Base-by-base conservation (phyloP, 2,329 filamentous ascomycete species). In the Trichoderma sp. region DNA sequence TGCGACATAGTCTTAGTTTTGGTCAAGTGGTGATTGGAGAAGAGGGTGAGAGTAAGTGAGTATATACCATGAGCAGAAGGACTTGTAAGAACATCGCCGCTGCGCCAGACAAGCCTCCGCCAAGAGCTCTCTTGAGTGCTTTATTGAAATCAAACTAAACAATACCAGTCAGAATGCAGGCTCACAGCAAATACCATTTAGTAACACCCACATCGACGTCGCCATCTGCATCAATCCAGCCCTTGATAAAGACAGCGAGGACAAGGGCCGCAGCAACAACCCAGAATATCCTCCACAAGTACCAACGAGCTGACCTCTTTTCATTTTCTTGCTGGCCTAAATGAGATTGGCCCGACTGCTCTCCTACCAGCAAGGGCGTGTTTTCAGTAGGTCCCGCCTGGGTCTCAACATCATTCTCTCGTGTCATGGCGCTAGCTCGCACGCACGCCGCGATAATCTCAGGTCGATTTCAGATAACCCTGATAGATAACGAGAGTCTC, bases 11-110 rank as follows among this genome's bases (percentile, higher is more conserved):
- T 7, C 19, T 37, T 4, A 37, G 47, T 4, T 14, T 19, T 11
- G 21, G 11, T 11, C 5, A 35, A 5, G 24, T 5, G 19, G 11
- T 27, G 49, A 11, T 40, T 55, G 6, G 16, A 19, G 13, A 55
- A 31, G 49, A 19, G 29, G 33, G n/a, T 31, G 53, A 57, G 52
- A 31, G 27, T 21, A n/a, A 40, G 8, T 33, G 16, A n/a, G 1
- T 14, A 71, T 3, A 10, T 76, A 83, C 83, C 83, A 85, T 85
- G 1, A 85, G 72, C 4, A 84, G 77, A 4, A 85, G 35, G 4
- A 85, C 83, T 57, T 85, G 83, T 1, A 85, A 66, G 1, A 85
- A 73, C 83, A 85, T 85, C 4, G 83, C 83, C 0, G 83, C 82
- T 24, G 83, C 83, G 57, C 83, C 83, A 47, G 81, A 83, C 21